These are phyloP conservation scores for Cephaloascus albidus DNA, from an alignment of 805 yeast genomes.

Conservation along the genomic window DNA sequence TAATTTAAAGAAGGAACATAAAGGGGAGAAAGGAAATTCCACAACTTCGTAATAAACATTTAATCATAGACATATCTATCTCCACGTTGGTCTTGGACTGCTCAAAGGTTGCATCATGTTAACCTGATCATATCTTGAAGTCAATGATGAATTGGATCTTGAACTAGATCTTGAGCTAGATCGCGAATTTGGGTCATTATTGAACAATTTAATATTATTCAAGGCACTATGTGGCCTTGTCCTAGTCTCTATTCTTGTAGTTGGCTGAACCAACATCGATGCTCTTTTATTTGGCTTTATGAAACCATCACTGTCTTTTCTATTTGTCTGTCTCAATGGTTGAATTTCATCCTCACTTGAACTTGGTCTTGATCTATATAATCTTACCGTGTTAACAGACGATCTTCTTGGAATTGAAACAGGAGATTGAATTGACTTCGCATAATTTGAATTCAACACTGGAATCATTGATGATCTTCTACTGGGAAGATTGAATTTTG, in stretches of 20 bases:
- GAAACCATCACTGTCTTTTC: neutral
- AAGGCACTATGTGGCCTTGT: neutral
- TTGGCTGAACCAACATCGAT: neutral
- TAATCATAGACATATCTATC: too few species aligned
- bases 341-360: neutral
- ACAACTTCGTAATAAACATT: too few species aligned
- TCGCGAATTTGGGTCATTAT: neutral
- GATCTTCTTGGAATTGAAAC: neutral
- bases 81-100: neutral
- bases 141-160: neutral
- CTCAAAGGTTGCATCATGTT: neutral
- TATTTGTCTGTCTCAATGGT: neutral
- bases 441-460: neutral
- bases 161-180: neutral
- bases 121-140: neutral
- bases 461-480: constrained; percentile 1
- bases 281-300: neutral
- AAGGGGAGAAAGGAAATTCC: too few species aligned
- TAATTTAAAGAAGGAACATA: too few species aligned
- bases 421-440: neutral
- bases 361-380: neutral
- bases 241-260: neutral
- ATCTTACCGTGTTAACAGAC: neutral
- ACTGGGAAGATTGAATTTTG: neutral
- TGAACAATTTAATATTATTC: neutral